Evolutionary conservation across 164 flowering plant genomes (phyloP).

Genomic region (Tetracentron sinense): DNA sequence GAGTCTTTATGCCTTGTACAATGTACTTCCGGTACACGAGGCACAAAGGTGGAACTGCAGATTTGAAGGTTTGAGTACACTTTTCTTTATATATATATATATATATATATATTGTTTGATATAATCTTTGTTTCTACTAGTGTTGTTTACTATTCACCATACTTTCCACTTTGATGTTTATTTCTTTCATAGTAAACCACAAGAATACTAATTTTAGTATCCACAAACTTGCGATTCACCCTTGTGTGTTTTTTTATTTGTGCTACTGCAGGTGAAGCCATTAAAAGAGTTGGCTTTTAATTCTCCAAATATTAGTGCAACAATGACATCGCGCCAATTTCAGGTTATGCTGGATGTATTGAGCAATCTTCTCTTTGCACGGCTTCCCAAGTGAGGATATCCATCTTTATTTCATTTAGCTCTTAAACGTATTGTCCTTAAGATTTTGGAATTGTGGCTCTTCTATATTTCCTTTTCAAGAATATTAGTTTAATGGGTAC

Average conservation of each 20-base stretch:
- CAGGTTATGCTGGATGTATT: slow-evolving; percentile 88
- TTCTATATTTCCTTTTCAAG: too few relatives aligned
- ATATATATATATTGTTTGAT: too few relatives aligned
- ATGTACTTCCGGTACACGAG: slow-evolving; percentile 98
- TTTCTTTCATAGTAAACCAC: not conserved
- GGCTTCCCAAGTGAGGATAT: slow-evolving; percentile 77
- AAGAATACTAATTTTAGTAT: not conserved
- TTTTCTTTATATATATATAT: too few relatives aligned
- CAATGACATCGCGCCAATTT: slow-evolving; percentile 92
- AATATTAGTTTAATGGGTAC: too few relatives aligned
- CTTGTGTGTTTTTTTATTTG: slow-evolving; percentile 4
- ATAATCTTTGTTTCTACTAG: not conserved
- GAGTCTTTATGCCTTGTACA: slow-evolving; percentile 98
- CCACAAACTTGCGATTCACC: not conserved
- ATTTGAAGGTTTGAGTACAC: slow-evolving; percentile 65
- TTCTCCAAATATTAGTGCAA: slow-evolving; percentile 69
- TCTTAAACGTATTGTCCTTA: not conserved
- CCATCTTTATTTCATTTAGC: slow-evolving; percentile 8
- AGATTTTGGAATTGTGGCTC: too few relatives aligned
- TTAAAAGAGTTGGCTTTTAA: slow-evolving; percentile 78
- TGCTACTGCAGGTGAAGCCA: slow-evolving; percentile 71
- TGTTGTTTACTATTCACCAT: not conserved
- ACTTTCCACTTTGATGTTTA: not conserved
- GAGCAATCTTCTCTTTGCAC: slow-evolving; percentile 81
- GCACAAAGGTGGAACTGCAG: slow-evolving; percentile 97